phyloP scores from a whole-genome alignment of 2,329 filamentous ascomycete species.

The Botrytis cinerea region DNA sequence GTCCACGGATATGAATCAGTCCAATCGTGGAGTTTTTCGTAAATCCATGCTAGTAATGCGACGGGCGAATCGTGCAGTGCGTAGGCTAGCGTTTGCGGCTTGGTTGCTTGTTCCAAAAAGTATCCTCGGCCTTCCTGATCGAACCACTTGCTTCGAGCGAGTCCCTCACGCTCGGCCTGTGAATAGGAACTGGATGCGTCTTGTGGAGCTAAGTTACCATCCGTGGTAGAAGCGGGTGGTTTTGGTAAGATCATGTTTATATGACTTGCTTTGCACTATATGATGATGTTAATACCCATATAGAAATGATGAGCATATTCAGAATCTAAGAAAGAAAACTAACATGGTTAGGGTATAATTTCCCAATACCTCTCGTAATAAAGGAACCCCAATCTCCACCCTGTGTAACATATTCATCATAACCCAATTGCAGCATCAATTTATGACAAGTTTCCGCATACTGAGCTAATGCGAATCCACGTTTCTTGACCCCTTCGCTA shows the following conservation, averaged over 20 bases:
- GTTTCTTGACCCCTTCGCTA: conserved; percentile 39
- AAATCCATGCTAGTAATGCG: conserved; percentile 73
- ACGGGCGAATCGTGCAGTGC: conserved; percentile 69
- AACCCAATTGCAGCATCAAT: conserved; percentile 68
- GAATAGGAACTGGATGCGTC: conserved; percentile 21
- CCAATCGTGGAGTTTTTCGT: conserved; percentile 80
- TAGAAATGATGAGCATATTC: not conserved
- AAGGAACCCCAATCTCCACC: conserved; percentile 73
- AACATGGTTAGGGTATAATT: conserved; percentile 54
- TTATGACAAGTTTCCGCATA: conserved; percentile 66
- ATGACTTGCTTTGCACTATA: conserved; percentile 54
- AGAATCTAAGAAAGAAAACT: not conserved
- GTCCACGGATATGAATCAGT: conserved; percentile 72
- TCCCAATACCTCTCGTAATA: conserved; percentile 62
- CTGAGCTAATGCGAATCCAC: conserved; percentile 59
- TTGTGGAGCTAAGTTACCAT: conserved; percentile 23
- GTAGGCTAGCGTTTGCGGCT: conserved; percentile 70
- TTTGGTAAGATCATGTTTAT: conserved; percentile 28
- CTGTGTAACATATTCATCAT: conserved; percentile 59
- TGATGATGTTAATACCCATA: not conserved
- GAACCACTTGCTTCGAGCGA: conserved; percentile 31
- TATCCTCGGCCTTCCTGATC: conserved; percentile 31
- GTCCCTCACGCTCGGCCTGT: conserved; percentile 27
- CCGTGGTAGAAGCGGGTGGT: not conserved
- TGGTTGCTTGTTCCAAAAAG: conserved; percentile 44